Base-by-base conservation (phyloP, 1,284 basidiomycete genomes). In the Pseudozyma sp. region DNA sequence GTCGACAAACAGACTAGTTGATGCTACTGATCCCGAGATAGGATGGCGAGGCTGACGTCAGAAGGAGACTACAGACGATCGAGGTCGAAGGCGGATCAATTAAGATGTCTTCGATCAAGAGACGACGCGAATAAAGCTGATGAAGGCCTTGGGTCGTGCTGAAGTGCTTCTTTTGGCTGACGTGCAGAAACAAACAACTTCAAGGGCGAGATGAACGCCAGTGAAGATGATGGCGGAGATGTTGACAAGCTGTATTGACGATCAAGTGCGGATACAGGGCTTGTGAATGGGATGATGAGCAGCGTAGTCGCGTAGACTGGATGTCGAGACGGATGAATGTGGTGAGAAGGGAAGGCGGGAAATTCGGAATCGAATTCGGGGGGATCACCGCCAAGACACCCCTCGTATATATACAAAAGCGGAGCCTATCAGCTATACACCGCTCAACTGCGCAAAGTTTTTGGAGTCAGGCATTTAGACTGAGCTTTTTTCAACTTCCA, bases 311-410 rank as follows among this genome's bases (percentile, higher is more conserved):
- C 64, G 57, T 64, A 65, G 70, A 68, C 70, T 73, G 70, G 64
- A 47, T 68, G 70, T 73, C 70, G 70, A 54, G 31, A 55, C 58
- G 70, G 70, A 73, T 73, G 70, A 53, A 73, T 65, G 65, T 73
- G 70, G 65, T 73, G 55, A 56, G 65, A 65, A 60, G 70, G 70
- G 58, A 73, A 73, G 70, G 61, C 51, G 60, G 49, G 40, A 61
- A 54, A 52, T 68, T 64, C 57, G 55, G 39, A 48, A 31, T 61
- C 49, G 25, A 56, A 25, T 65, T 65, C 50, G 65, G 65, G 70
- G 70, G 58, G 44, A 59, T 64, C 53, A 5, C 50, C 57, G 50
- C 56, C 18, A 54, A 52, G 47, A 9, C 36, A 38, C 58, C 57
- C 39, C 39, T 48, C 18, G 25, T 73, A 55, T 73, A 68, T 73